phyloP scores from a whole-genome alignment of 1,139 yeast genomes.

The Tardiomyces blankii region DNA sequence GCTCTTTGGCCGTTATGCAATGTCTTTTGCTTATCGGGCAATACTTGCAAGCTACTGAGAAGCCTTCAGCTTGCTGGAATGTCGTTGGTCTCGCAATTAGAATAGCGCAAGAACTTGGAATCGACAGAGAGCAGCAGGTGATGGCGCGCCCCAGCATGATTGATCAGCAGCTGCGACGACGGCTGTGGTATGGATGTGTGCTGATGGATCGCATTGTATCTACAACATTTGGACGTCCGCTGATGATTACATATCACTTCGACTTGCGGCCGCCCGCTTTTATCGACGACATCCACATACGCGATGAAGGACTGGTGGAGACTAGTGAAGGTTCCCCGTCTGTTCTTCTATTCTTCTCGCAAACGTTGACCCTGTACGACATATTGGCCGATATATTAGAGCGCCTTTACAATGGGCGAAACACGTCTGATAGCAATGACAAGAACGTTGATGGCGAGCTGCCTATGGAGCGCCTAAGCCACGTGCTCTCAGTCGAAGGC shows the following conservation, averaged over 20 bases:
- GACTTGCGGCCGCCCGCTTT: slow-evolving; percentile 8
- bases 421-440: not conserved
- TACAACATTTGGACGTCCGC: slow-evolving; percentile 13
- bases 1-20: slow-evolving; percentile 12
- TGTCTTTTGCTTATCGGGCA: slow-evolving; percentile 12
- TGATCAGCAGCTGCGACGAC: slow-evolving; percentile 13
- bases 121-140: slow-evolving; percentile 10
- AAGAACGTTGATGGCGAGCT: not conserved
- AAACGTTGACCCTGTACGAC: not conserved
- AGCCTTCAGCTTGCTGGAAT: slow-evolving; percentile 13
- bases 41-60: slow-evolving; percentile 13
- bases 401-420: not conserved
- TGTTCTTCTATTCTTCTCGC: not conserved
- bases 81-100: slow-evolving; percentile 13
- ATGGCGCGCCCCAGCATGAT: slow-evolving; percentile 6
- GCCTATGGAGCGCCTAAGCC: not conserved
- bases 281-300: slow-evolving; percentile 11
- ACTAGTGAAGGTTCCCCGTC: slow-evolving; percentile 8
- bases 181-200: slow-evolving; percentile 14
- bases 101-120: slow-evolving; percentile 16
- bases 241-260: slow-evolving; percentile 9
- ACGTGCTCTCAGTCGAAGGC: not conserved
- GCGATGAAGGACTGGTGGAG: slow-evolving; percentile 6
- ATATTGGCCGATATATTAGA: not conserved
- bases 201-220: slow-evolving; percentile 12